Conservation (phyloP, 2,329 filamentous ascomycete genomes). For the Cadophora malorum region DNA sequence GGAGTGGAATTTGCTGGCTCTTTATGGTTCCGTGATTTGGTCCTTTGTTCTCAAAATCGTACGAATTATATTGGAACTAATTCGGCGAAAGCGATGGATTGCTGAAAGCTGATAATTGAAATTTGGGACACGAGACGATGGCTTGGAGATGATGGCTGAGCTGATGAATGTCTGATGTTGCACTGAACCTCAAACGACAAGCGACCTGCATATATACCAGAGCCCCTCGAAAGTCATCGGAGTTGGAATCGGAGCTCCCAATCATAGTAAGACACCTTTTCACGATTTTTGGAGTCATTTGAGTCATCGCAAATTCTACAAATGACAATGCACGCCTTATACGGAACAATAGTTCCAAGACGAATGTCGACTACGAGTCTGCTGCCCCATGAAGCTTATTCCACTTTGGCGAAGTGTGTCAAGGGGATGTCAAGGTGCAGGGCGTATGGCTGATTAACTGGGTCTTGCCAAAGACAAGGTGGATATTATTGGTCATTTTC, state of each 20-base stretch:
- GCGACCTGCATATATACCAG: neutral
- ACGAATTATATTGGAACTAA: neutral
- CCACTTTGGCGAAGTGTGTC: neutral
- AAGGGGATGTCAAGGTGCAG: slow-evolving; percentile 7
- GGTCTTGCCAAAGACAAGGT: neutral
- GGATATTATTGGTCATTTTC: slow-evolving; percentile 4
- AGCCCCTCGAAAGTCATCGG: neutral
- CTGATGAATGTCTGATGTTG: neutral
- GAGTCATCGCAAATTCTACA: slow-evolving; percentile 1
- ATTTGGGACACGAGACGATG: neutral
- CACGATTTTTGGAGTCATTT: too few relatives aligned
- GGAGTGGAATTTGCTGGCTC: neutral
- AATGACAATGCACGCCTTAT: slow-evolving; percentile 10
- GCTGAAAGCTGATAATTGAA: neutral
- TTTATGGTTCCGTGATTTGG: neutral
- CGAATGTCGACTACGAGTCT: neutral
- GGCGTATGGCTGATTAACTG: slow-evolving; percentile 8
- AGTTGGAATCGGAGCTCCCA: neutral
- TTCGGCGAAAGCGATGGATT: neutral
- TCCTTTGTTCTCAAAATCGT: neutral
- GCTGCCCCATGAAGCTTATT: neutral
- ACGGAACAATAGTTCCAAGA: neutral
- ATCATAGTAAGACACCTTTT: neutral
- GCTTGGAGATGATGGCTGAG: slow-evolving; percentile 11
- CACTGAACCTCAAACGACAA: neutral